These are phyloP conservation scores for Vanderwaltozyma tropicalis DNA, from an alignment of 805 yeast species.

Conservation along the genomic window DNA sequence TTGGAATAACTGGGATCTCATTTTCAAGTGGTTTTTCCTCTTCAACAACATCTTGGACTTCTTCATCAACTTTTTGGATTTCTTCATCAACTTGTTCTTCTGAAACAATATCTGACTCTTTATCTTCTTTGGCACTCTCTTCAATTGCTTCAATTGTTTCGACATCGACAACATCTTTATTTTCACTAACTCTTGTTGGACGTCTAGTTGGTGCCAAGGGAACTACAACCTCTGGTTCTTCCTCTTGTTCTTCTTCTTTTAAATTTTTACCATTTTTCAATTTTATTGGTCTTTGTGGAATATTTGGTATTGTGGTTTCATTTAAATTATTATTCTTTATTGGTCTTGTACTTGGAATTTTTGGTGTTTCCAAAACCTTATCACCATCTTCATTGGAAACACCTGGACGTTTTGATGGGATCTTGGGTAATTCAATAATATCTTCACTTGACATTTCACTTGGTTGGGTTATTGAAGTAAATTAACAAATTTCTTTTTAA, in stretches of 20 bases:
- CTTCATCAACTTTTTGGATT: not conserved
- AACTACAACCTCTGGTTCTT: too few relatives aligned
- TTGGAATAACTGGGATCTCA: not conserved
- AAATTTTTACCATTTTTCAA: not conserved
- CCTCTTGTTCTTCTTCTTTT: not conserved
- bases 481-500: too few relatives aligned
- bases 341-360: too few relatives aligned
- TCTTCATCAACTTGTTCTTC: not conserved
- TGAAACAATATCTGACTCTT: not conserved
- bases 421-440: too few relatives aligned
- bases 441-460: too few relatives aligned
- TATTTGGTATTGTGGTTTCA: slow-evolving; percentile 1
- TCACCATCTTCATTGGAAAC: not conserved
- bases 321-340: too few relatives aligned
- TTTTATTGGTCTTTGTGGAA: slow-evolving; percentile 9
- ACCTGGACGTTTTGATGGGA: too few relatives aligned
- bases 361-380: too few relatives aligned
- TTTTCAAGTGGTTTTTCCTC: not conserved
- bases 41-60: not conserved
- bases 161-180: not conserved
- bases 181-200: too few relatives aligned
- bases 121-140: not conserved
- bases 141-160: not conserved
- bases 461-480: too few relatives aligned
- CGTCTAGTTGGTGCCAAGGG: too few relatives aligned